Base-by-base conservation (phyloP, 2,329 filamentous ascomycete genomes). In the Aspergillus eucalypticola region DNA sequence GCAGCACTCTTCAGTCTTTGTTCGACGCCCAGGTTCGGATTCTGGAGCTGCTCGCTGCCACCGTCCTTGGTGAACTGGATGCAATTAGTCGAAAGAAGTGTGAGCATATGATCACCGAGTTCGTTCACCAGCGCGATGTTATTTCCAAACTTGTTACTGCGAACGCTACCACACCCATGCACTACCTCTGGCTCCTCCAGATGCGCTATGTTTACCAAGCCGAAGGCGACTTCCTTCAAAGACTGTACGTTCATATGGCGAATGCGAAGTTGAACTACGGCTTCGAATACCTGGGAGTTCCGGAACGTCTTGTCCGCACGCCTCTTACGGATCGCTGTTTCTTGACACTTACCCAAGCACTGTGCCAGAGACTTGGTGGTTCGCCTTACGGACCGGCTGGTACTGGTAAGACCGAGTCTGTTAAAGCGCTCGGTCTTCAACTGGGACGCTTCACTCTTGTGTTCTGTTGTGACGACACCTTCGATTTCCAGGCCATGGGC, bases 401-500 rank as follows among this genome's bases (percentile, higher is more conserved):
- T 82, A 99, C 95, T 48, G 95, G 95, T 75, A 99, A 99, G 79
- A 99, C 95, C 0, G 95, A 99, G 75, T 99, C 95, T 2, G 95
- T 99, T 75, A 99, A 99, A 78, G 95, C 95, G 19, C 85, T 99
- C 25, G 96, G 95, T 82, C 86, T 99, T 3, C 93, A 99, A 75
- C 88, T 99, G 57, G 96, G 95, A 74, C 89, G 96, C 61, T 99
- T 99, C 76, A 99, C 96, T 1, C 86, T 99, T 25, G 96, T 99
- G 27, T 99, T 99, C 82, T 99, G 96, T 77, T 99, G 95, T 81
- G 95, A 99, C 73, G 95, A 99, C 78, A 99, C 95, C 0, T 99
- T 99, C 71, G 95, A 99, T 76, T 99, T 98, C 83, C 95, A 99
- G 73, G 95, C 95, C 54, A 99, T 99, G 95, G 96, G 96, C 13